Evolutionary conservation across 352 stramenopile genomes (phyloP), one percentile per base, ranked within the genome.

Genomic region (Globisporangium spinosum): DNA sequence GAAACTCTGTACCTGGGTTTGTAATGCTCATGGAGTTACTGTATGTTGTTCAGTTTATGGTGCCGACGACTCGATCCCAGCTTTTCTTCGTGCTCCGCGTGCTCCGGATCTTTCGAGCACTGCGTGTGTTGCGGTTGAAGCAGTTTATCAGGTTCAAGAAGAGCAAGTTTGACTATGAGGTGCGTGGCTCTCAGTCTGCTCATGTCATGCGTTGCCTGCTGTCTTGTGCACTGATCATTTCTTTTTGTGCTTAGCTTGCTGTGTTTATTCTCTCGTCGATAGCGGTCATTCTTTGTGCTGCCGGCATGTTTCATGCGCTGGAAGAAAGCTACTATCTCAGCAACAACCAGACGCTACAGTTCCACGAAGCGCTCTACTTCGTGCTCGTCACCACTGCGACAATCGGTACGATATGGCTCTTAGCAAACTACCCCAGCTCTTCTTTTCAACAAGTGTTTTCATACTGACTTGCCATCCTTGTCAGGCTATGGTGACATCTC

Each of bases 141-240:
- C 73, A 69, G 22, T 85, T 90, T 13, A 77, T 90, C 35, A 71
- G 74, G 23, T 85, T 87, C 53, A 85, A 85, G 64, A 85, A 87
- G 40, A 78, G 86, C 51, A 79, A 83, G 0, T 91, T 90, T 63
- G 82, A 91, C 65, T 91, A 91, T 65, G 83, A 91, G 75, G 82
- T 90, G 58, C 15, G 54, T 34, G 29, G 2, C 9, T 7, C 8
- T 4, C 32, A 22, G 15, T 20, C 3, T 40, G 35, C 35, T n/a
- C 5, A 29, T 8, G 3, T 49, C 13, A 38, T 57, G 40, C 25
- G 3, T 6, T 68, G 55, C 25, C 17, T 54, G 47, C 25, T 43
- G 4, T 4, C 56, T 29, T 20, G 15, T 9, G 15, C 5, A 6
- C 13, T 47, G 13, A 47, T 49, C 4, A 10, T 49, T 10, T 58